A percentile compares a stretch with the other conserved stretches of the same genome.
Conservation (phyloP, 2,329 filamentous ascomycete species). For the Microcyclospora tardicrescens region DNA sequence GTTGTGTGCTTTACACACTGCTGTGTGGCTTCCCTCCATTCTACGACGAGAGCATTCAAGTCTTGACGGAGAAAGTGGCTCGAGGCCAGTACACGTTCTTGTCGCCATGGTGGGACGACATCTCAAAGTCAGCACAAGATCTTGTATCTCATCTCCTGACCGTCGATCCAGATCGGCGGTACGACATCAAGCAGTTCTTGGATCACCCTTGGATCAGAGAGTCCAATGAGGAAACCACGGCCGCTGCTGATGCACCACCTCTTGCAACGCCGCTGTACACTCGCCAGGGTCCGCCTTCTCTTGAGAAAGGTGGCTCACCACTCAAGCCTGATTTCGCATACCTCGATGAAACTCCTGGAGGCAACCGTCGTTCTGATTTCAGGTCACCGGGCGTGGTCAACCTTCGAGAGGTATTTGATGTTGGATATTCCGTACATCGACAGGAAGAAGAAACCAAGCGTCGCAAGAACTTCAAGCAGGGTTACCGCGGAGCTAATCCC, state of each 20-base stretch:
- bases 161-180: slow-evolving; percentile 89
- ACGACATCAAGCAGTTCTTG: slow-evolving; percentile 84
- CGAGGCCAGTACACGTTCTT: slow-evolving; percentile 94
- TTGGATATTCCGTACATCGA: slow-evolving; percentile 92
- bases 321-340: slow-evolving; percentile 40
- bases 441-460: slow-evolving; percentile 94
- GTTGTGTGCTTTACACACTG: slow-evolving; percentile 91
- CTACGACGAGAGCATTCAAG: slow-evolving; percentile 95
- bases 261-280: slow-evolving; percentile 51
- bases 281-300: slow-evolving; percentile 39
- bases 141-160: slow-evolving; percentile 85
- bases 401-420: slow-evolving; percentile 91
- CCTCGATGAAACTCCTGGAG: slow-evolving; percentile 44
- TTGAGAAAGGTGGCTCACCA: slow-evolving; percentile 21
- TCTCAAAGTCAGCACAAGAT: slow-evolving; percentile 88
- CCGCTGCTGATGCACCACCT: slow-evolving; percentile 56
- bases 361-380: slow-evolving; percentile 66
- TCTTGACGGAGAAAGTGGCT: slow-evolving; percentile 93
- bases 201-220: slow-evolving; percentile 85
- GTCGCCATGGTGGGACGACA: slow-evolving; percentile 98
- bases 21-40: slow-evolving; percentile 97
- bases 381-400: slow-evolving; percentile 90
- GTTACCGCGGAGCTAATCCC: slow-evolving; percentile 47
- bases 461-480: slow-evolving; percentile 67
- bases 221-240: slow-evolving; percentile 53